Evolutionary conservation across 352 stramenopile genomes (phyloP).

Genomic region (Pythium coloratum): DNA sequence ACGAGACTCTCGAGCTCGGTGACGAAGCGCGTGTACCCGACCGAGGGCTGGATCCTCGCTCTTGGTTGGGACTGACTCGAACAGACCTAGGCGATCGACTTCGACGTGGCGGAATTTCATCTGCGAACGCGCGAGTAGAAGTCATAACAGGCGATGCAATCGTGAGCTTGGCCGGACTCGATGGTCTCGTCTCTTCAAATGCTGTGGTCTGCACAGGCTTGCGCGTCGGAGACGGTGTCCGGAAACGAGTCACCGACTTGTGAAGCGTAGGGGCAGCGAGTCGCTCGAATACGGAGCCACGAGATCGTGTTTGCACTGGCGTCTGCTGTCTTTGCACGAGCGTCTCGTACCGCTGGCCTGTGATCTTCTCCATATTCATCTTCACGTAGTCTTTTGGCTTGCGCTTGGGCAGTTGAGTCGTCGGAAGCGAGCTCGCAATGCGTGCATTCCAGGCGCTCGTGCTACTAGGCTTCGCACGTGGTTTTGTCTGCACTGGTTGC

Average conservation of each 20-base stretch:
- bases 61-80: conserved; percentile 5
- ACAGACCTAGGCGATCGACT: not conserved
- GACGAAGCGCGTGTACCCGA: conserved; percentile 5
- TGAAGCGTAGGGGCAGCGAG: conserved; percentile 26
- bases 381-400: conserved; percentile 54
- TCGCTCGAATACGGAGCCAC: conserved; percentile 45
- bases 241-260: conserved; percentile 21
- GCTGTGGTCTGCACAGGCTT: not conserved
- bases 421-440: conserved; percentile 21
- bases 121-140: not conserved
- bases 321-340: not conserved
- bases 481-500: not conserved
- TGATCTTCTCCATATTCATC: conserved; percentile 55
- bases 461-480: not conserved
- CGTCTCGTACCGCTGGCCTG: conserved; percentile 32
- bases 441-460: conserved; percentile 14
- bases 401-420: conserved; percentile 24
- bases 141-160: conserved; percentile 9
- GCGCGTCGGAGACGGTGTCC: conserved; percentile 15
- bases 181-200: not conserved
- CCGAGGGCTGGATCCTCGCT: not conserved
- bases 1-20: conserved; percentile 18
- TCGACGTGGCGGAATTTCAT: not conserved
- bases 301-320: not conserved
- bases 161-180: not conserved